phyloP scores from a whole-genome alignment of 371 early-diverging fungal genomes.

The Enteropsectra breve region DNA sequence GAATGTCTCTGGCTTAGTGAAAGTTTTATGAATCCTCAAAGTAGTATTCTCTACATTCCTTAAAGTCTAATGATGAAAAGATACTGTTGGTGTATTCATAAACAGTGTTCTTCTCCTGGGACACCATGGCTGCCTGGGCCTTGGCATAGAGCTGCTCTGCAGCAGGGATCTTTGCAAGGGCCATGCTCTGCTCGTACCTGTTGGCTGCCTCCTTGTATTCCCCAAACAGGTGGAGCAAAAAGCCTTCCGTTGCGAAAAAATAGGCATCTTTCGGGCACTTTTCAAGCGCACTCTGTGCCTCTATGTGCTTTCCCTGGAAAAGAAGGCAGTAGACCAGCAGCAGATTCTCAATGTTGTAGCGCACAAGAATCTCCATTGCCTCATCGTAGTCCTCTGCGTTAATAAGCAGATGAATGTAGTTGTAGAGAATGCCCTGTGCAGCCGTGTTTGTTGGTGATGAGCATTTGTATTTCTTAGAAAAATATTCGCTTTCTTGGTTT shows the following conservation, averaged over 20 bases:
- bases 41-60: too few species aligned
- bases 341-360: conserved; percentile 18
- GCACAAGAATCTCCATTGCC: conserved; percentile 16
- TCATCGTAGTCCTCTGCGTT: conserved; percentile 44
- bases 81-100: conserved; percentile 35
- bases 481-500: not conserved
- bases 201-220: conserved; percentile 36
- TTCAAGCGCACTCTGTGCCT: conserved; percentile 24
- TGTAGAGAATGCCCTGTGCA: conserved; percentile 11
- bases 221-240: conserved; percentile 39
- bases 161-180: conserved; percentile 10
- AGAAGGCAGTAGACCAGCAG: conserved; percentile 39
- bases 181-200: conserved; percentile 31
- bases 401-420: conserved; percentile 31
- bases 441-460: too few species aligned
- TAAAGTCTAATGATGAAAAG: conserved; percentile 30
- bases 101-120: conserved; percentile 21
- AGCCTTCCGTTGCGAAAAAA: conserved; percentile 46
- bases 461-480: conserved; percentile 13
- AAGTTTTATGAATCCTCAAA: too few species aligned
- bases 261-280: conserved; percentile 24
- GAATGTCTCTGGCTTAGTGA: too few species aligned
- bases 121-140: conserved; percentile 30
- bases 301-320: conserved; percentile 39
- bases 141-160: conserved; percentile 31